phyloP scores from a whole-genome alignment of 2,329 filamentous ascomycete species.

The Neoascochyta sp. region DNA sequence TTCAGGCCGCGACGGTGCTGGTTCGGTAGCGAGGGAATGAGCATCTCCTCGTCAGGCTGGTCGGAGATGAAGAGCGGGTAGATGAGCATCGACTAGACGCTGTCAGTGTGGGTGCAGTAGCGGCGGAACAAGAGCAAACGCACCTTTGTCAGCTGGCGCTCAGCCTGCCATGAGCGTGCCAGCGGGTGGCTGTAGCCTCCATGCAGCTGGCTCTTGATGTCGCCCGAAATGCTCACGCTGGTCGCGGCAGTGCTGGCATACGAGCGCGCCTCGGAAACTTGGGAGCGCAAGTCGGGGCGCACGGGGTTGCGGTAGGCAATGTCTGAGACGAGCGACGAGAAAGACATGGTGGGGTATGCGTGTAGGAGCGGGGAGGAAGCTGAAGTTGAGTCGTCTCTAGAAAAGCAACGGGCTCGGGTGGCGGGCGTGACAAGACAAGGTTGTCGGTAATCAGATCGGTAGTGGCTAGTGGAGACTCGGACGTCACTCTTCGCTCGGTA shows the following conservation, averaged over 20 bases:
- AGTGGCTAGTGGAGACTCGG: too few species aligned
- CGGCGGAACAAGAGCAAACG: constrained; percentile 5
- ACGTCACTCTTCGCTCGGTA: too few species aligned
- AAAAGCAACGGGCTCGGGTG: too few species aligned
- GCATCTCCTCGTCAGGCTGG: constrained; percentile 83
- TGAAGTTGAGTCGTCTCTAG: too few species aligned
- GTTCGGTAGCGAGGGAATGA: constrained; percentile 86
- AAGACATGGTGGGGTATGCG: constrained; percentile 42
- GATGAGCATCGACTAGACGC: constrained; percentile 85
- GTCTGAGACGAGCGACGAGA: constrained; percentile 52
- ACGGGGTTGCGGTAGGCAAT: constrained; percentile 48
- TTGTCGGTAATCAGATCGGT: too few species aligned
- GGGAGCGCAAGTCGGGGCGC: constrained; percentile 42
- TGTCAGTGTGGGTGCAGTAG: constrained; percentile 15
- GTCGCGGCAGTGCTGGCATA: constrained; percentile 53
- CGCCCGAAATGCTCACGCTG: constrained; percentile 51
- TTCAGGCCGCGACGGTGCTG: constrained; percentile 87
- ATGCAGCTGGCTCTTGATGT: constrained; percentile 51
- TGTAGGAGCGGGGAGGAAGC: not conserved
- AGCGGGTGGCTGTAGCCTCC: constrained; percentile 52
- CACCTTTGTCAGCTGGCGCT: constrained; percentile 52
- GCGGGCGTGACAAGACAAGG: too few species aligned
- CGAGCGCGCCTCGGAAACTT: constrained; percentile 46
- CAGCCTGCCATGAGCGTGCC: constrained; percentile 51
- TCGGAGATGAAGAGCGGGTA: constrained; percentile 97